Conservation (phyloP, 1,284 basidiomycete genomes). For the Mycosarcoma maydis region DNA sequence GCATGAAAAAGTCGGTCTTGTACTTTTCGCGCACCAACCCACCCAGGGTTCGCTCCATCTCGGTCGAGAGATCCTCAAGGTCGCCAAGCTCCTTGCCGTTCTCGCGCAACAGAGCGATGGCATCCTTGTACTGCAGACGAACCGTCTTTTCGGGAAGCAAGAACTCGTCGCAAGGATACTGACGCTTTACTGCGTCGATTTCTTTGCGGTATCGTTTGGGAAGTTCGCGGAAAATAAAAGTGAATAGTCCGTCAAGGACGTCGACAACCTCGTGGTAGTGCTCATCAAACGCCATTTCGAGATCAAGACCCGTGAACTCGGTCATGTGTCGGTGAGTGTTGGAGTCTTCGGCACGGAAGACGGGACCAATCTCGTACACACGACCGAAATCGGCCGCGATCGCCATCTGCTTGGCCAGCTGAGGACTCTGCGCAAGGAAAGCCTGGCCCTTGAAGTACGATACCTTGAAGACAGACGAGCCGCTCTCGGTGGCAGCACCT, state of each 20-base stretch:
- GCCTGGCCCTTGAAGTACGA: constrained; percentile 96
- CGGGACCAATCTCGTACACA: constrained; percentile 92
- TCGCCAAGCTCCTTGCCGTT: constrained; percentile 62
- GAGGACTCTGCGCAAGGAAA: constrained; percentile 94
- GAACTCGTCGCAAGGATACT: constrained; percentile 80
- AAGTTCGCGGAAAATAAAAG: constrained; percentile 66
- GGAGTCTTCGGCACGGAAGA: constrained; percentile 98
- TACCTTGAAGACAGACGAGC: constrained; percentile 97
- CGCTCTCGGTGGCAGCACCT: constrained; percentile 94
- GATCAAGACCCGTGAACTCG: constrained; percentile 97
- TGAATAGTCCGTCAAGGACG: constrained; percentile 63
- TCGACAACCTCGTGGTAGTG: constrained; percentile 84
- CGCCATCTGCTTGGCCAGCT: constrained; percentile 98
- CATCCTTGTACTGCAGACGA: constrained; percentile 62
- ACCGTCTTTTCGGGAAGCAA: constrained; percentile 63
- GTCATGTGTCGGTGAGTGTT: constrained; percentile 98
- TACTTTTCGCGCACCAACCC: constrained; percentile 65
- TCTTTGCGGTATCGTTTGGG: constrained; percentile 78
- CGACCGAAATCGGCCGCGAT: constrained; percentile 98
- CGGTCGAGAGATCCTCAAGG: constrained; percentile 64
- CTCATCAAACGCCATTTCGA: constrained; percentile 98
- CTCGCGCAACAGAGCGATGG: constrained; percentile 61
- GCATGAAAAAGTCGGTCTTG: constrained; percentile 66
- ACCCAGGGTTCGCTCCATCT: constrained; percentile 62
- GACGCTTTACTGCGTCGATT: constrained; percentile 82